Percentiles rank a stretch among this genome's conserved stretches.
Conservation (phyloP, 2,329 filamentous ascomycete species). For the Coniochaeta prunicola region DNA sequence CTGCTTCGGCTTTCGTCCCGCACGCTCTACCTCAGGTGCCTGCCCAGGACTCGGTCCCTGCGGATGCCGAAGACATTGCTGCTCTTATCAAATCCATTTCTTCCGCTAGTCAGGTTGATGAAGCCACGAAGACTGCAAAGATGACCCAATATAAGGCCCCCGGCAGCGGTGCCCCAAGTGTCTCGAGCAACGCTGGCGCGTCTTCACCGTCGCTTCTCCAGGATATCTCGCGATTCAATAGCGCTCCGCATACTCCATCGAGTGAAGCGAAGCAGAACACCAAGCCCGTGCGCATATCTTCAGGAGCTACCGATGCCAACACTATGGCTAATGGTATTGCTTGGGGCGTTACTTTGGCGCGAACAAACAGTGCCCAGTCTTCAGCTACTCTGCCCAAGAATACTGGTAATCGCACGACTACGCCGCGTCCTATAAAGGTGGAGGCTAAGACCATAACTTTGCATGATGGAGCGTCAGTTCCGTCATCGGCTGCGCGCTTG, state of each 20-base stretch:
- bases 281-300: neutral
- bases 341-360: neutral
- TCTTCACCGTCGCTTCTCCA: neutral
- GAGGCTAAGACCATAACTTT: neutral
- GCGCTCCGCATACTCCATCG: neutral
- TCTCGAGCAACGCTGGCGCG: neutral
- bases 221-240: neutral
- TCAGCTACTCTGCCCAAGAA: too few species aligned
- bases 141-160: neutral
- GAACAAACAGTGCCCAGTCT: neutral
- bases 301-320: neutral
- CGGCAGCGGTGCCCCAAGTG: neutral
- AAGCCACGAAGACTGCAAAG: neutral
- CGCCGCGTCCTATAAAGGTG: neutral
- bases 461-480: neutral
- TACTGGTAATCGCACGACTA: neutral
- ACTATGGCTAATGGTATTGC: neutral
- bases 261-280: neutral
- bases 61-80: conserved; percentile 11
- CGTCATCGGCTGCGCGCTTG: neutral
- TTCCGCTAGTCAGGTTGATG: neutral
- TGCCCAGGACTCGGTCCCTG: conserved; percentile 5
- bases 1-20: neutral
- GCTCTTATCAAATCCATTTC: conserved; percentile 13
- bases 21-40: conserved; percentile 1